A percentile compares a stretch with the other conserved stretches of the same genome.
Evolutionary conservation across 331 rosid genomes (phyloP).

Genomic region (Pyracantha coccinea): DNA sequence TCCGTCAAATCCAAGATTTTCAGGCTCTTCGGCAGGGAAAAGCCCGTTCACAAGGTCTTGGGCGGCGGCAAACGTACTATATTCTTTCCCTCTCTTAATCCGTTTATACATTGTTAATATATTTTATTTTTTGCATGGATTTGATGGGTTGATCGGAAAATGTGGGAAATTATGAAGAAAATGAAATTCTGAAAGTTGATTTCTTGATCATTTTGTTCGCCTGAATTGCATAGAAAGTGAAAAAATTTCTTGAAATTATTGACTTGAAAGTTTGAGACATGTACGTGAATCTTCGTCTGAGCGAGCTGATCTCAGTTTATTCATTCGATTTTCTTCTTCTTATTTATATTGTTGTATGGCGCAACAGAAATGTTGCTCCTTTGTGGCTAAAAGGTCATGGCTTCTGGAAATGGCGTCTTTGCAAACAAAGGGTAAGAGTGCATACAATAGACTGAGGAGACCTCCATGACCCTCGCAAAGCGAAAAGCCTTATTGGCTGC

Average conservation of each 20-base stretch:
- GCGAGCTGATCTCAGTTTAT: background rate
- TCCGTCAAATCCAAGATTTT: constrained; percentile 29
- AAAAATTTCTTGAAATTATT: background rate
- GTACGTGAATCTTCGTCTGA: background rate
- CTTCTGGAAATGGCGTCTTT: no score
- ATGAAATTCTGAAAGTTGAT: background rate
- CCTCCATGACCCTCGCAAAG: no score
- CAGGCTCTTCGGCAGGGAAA: constrained; percentile 84
- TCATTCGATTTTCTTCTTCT: background rate
- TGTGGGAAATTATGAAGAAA: background rate
- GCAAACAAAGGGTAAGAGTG: no score
- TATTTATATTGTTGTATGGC: background rate
- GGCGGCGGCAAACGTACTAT: constrained; percentile 81
- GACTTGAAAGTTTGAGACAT: background rate
- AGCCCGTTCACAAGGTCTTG: constrained; percentile 68
- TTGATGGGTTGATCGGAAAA: constrained; percentile 14
- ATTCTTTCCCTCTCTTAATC: background rate
- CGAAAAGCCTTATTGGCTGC: no score
- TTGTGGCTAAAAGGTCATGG: no score
- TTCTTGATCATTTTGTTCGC: background rate
- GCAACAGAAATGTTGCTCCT: no score
- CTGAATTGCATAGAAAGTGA: background rate
- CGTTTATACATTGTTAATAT: no score
- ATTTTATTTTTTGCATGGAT: background rate
- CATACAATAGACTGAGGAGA: no score